Conservation (phyloP, 495 filamentous ascomycete species). For the Penicillium paradoxum region DNA sequence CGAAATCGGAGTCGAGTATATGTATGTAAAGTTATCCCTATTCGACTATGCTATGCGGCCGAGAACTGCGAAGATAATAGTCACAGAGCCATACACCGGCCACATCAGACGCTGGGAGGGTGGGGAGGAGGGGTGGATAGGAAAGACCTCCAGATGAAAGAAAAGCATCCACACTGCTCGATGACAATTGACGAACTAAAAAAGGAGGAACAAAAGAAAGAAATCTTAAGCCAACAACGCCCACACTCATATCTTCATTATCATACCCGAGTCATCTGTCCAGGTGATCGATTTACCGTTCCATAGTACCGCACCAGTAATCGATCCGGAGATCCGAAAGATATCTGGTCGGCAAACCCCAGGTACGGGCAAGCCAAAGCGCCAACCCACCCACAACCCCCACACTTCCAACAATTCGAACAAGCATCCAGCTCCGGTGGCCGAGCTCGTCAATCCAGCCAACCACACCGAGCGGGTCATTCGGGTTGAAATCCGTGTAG, state of each 20-base stretch:
- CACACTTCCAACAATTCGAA: conserved; percentile 75
- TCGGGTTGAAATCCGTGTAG: conserved; percentile 37
- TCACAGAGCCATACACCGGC: background rate
- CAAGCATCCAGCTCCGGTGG: conserved; percentile 58
- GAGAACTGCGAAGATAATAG: background rate
- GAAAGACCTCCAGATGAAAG: too few relatives aligned
- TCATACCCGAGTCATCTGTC: background rate
- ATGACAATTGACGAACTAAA: too few relatives aligned
- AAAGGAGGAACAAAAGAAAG: background rate
- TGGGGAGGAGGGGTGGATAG: too few relatives aligned
- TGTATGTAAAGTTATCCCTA: background rate
- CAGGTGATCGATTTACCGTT: conserved; percentile 12
- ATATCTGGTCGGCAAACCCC: conserved; percentile 36
- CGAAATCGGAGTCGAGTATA: too few relatives aligned
- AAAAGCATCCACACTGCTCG: too few relatives aligned
- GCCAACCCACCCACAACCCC: conserved; percentile 70
- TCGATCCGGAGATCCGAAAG: conserved; percentile 38
- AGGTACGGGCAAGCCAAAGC: conserved; percentile 53
- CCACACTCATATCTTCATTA: conserved; percentile 2
- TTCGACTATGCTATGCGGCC: background rate
- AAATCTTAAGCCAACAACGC: background rate
- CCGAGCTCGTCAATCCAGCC: conserved; percentile 64
- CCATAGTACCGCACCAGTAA: conserved; percentile 19
- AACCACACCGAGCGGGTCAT: conserved; percentile 75
- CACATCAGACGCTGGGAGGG: too few relatives aligned